Evolutionary conservation across 2,329 filamentous ascomycete genomes (phyloP).

Genomic region (Paraphaeosphaeria sporulosa): DNA sequence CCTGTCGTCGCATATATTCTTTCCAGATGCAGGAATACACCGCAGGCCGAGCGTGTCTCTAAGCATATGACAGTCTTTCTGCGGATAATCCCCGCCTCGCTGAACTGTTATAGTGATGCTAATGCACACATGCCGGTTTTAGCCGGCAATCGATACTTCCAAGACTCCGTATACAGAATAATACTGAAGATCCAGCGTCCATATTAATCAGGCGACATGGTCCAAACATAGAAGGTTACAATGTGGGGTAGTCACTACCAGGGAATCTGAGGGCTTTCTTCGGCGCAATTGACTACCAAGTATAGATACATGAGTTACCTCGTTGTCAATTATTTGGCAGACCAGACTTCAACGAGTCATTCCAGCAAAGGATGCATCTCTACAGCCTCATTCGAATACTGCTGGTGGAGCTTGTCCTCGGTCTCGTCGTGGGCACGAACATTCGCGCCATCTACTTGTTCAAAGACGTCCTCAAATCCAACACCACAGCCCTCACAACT

Average conservation of each 20-base stretch:
- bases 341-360: not conserved
- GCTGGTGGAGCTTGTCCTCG: conserved; percentile 17
- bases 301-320: not conserved
- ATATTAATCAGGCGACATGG: not conserved
- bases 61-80: not conserved
- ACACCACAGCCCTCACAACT: conserved; percentile 52
- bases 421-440: conserved; percentile 13
- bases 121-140: not conserved
- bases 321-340: not conserved
- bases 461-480: conserved; percentile 56
- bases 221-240: not conserved
- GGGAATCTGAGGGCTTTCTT: not conserved
- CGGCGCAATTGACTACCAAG: not conserved
- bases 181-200: not conserved
- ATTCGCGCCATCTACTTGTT: conserved; percentile 29
- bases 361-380: conserved; percentile 9
- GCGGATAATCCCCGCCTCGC: too few relatives aligned
- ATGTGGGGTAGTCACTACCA: not conserved
- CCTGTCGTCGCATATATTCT: not conserved
- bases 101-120: not conserved
- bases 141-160: not conserved
- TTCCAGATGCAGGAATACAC: not conserved
- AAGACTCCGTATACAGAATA: not conserved
- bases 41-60: not conserved
- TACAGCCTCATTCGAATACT: conserved; percentile 10